Evolutionary conservation across 2,329 filamentous ascomycete genomes (phyloP).

Genomic region (Ceratocystis albifundus): DNA sequence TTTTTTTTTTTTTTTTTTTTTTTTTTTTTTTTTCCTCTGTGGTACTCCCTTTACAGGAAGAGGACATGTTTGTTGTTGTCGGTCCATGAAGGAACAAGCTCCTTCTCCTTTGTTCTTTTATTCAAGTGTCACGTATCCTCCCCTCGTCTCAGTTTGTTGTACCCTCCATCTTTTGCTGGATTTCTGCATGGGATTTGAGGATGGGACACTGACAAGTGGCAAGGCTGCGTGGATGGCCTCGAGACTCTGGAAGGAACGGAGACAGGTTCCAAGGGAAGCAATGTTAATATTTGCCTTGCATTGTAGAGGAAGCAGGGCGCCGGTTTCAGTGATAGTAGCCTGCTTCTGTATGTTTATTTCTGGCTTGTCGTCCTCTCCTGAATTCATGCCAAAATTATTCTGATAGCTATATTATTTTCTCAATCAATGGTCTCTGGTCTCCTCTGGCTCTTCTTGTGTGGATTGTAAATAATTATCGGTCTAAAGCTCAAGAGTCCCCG

Average conservation of each 20-base stretch:
- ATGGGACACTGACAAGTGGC: conserved; percentile 4
- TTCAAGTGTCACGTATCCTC: background rate
- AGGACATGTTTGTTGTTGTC: no score
- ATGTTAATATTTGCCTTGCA: conserved; percentile 3
- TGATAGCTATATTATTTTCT: no score
- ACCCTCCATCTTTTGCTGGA: background rate
- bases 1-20: no score
- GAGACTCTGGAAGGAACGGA: background rate
- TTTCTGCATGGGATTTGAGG: conserved; percentile 11
- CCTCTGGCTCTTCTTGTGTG: no score
- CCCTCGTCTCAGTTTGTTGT: background rate
- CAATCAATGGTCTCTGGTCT: no score
- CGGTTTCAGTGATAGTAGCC: background rate
- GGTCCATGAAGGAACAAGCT: background rate
- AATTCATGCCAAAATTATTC: no score
- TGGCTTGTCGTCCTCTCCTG: no score
- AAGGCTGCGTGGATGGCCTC: background rate
- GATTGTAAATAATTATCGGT: no score
- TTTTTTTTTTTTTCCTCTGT: conserved; percentile 1
- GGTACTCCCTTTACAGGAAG: background rate
- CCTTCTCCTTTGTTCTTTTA: background rate
- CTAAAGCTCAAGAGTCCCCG: no score
- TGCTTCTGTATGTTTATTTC: no score
- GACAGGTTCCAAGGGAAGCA: conserved; percentile 1
- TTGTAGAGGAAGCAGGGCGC: background rate